Conservation (phyloP, 129 eudicot genomes). For the Pittosporum tobira region DNA sequence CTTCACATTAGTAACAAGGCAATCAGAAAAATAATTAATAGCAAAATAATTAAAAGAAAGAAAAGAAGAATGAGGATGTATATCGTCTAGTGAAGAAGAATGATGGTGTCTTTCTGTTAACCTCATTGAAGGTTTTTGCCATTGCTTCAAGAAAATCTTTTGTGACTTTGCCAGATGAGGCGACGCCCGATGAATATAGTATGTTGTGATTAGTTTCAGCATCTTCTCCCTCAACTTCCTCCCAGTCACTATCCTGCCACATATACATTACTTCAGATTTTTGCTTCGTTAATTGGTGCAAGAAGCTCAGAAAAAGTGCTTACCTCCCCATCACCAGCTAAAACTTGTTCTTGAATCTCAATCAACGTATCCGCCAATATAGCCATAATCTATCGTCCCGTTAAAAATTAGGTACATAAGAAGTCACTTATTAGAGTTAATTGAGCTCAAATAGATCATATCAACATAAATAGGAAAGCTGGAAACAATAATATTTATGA, state of each 20-base stretch:
- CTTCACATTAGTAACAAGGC: constrained; percentile 22
- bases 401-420: neutral
- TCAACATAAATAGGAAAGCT: neutral
- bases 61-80: too few species aligned
- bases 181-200: constrained; percentile 29
- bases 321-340: constrained; percentile 67
- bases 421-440: neutral
- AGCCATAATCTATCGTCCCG: constrained; percentile 55
- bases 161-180: constrained; percentile 53
- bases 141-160: constrained; percentile 67
- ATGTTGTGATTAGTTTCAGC: constrained; percentile 38
- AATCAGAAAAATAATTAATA: too few species aligned
- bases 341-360: constrained; percentile 78
- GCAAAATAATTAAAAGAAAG: too few species aligned
- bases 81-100: neutral
- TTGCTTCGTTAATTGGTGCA: neutral
- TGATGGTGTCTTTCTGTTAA: constrained; percentile 5
- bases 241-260: constrained; percentile 92
- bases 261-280: constrained; percentile 9
- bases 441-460: neutral
- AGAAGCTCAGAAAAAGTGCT: neutral
- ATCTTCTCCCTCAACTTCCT: constrained; percentile 68
- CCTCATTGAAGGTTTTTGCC: constrained; percentile 80
- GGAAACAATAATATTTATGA: too few species aligned
- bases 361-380: constrained; percentile 74